Evolutionary conservation across 129 eudicot species (phyloP), one percentile per base, ranked within the genome.

Genomic region (Arctium lappa): DNA sequence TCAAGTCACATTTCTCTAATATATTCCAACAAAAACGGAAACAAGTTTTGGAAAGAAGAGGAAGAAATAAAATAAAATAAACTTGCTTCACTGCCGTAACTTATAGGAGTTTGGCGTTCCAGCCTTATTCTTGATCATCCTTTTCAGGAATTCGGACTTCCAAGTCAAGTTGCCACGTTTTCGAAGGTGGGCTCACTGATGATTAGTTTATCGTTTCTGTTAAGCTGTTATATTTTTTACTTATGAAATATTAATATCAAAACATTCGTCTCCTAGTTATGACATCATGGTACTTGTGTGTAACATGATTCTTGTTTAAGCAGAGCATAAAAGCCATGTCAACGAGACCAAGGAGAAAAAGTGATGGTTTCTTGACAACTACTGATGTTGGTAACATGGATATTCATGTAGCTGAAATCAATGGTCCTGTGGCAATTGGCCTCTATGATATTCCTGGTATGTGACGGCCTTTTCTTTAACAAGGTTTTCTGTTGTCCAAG

Each of bases 121-220:
- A 29, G 32, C 46, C 78, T 27, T 80, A 42, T 33, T 74, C 18
- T 73, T 68, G 22, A 4, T 38, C 74, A 70, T 75, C 29, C 32
- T 66, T 80, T 72, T 84, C 87, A 95, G 99, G 97, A 88, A 42
- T 89, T 95, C 32, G 99, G 99, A 22, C 99, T 95, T 87, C 99
- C 97, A 62, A 95, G 99, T 86, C 91, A 91, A 74, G 91, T 93
- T 81, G 97, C 97, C 56, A 84, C 84, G 60, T 95, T 95, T 79
- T 84, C 94, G 65, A 91, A 95, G 99, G 97, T 88, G 63, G 39
- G 81, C 69, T 65, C 37, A 29, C 30, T 66, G 7, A 33, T 85
- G 36, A 39, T 48, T 68, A 63, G 70, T 68, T 33, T 50, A 50
- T 37, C 33, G 18, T 33, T 60, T 38, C 39, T 66, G 4, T 69